These are phyloP conservation scores for Neckera pumila DNA, from an alignment of 225 moss, liverwort and hornwort genomes.

Conservation along the genomic window DNA sequence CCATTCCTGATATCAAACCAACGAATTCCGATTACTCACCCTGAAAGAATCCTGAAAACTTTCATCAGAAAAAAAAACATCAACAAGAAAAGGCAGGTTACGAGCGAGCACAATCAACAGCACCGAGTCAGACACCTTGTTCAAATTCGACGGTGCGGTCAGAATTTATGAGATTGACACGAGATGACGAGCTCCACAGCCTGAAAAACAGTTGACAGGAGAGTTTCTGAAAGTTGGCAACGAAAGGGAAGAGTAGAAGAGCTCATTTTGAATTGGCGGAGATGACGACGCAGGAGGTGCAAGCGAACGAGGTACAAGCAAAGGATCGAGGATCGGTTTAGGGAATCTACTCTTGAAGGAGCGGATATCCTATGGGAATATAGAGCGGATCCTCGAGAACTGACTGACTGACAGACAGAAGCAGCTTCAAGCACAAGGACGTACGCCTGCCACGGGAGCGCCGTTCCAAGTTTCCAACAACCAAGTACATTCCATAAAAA, in stretches of 20 bases:
- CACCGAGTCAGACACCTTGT: neutral
- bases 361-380: constrained; percentile 1
- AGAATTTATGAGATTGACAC: neutral
- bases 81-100: neutral
- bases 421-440: neutral
- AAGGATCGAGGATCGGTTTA: neutral
- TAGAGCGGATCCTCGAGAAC: neutral
- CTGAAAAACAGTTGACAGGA: neutral
- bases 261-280: neutral
- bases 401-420: neutral
- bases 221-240: neutral
- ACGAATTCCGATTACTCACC: neutral
- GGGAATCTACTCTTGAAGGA: neutral
- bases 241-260: neutral
- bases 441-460: neutral
- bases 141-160: neutral
- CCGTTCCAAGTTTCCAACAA: neutral
- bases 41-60: neutral
- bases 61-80: neutral
- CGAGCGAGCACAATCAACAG: neutral
- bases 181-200: neutral
- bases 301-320: neutral
- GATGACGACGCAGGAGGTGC: neutral
- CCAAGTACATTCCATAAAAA: neutral
- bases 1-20: neutral